Percentiles rank a stretch among this genome's conserved stretches.
phyloP scores from a whole-genome alignment of 1,139 yeast genomes.

The Pneumocystis carinii region DNA sequence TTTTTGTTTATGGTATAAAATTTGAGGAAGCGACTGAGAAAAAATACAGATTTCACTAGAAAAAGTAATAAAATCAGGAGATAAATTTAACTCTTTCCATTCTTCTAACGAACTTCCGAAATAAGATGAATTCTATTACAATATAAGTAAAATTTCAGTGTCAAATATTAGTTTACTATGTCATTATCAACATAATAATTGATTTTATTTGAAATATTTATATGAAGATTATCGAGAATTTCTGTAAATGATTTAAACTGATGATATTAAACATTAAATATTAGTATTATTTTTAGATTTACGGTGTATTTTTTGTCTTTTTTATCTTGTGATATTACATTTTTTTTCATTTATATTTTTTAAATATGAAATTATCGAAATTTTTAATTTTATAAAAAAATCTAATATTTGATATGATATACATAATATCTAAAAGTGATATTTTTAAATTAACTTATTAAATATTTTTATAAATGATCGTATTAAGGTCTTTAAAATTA shows the following conservation, averaged over 20 bases:
- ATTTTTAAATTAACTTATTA: too few relatives aligned
- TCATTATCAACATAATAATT: conserved; percentile 47
- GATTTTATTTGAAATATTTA: conserved; percentile 63
- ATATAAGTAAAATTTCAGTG: neutral
- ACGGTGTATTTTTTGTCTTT: neutral
- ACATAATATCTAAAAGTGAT: neutral
- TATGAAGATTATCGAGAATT: conserved; percentile 65
- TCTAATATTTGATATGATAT: neutral
- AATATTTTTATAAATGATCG: too few relatives aligned
- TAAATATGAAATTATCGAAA: neutral
- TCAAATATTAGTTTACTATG: conserved; percentile 14
- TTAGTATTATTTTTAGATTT: neutral
- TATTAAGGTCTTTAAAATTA: too few relatives aligned
- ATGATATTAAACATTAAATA: neutral
- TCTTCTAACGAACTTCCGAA: conserved; percentile 65
- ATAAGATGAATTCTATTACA: conserved; percentile 35
- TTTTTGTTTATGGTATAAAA: conserved; percentile 51
- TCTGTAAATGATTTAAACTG: conserved; percentile 29
- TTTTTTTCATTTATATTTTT: neutral
- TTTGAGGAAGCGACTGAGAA: conserved; percentile 63
- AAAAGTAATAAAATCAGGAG: conserved; percentile 57
- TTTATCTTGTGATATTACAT: neutral
- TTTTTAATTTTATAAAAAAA: neutral
- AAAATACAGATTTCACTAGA: conserved; percentile 39
- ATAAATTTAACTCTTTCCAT: conserved; percentile 77